Base-by-base conservation (phyloP, 306 rosid species). In the Comarum palustre region DNA sequence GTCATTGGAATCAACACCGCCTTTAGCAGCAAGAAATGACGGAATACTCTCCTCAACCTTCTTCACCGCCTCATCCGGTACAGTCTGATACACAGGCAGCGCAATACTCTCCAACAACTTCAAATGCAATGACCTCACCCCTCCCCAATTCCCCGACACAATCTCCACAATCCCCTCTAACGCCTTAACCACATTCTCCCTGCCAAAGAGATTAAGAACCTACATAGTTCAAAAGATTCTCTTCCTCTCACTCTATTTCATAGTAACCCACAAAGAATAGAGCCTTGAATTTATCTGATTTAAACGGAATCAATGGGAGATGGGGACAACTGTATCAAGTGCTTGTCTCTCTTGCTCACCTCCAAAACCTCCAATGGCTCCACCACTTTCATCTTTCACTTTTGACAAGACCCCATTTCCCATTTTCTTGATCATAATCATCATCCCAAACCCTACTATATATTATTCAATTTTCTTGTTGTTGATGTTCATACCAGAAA, bases 81-180 rank as follows among this genome's bases (percentile, higher is more conserved):
- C 71, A 0, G 82, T 63, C 82, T 87, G 88, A 72, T 86, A 93
- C 36, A 94, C 11, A 0, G 98, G 98, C 78, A 94, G 79, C 0
- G 97, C 78, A 43, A 94, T 50, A 0, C 91, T 88, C 51, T 86
- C 95, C 75, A 85, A 66, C 64, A 94, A 7, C 89, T 91, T 94
- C 80, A 94, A 58, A 70, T 91, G 96, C 77, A 94, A 32, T 0
- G 97, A 89, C 87, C 97, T 78, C 27, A 91, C 89, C 78, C 84
- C 89, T 5, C 57, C 78, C 98, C 98, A 94, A 4, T 85, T 85
- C 67, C 75, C 86, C 0, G 96, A 95, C 74, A 94, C 87, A 76
- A 81, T 41, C 78, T 84, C 92, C 3, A 80, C 89, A 14, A 79
- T 32, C 27, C 91, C 97, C 52, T 82, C 34, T 6, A 88, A 72